Evolutionary conservation across 1,284 basidiomycete genomes (phyloP).

Genomic region (Puccinia sorghi): DNA sequence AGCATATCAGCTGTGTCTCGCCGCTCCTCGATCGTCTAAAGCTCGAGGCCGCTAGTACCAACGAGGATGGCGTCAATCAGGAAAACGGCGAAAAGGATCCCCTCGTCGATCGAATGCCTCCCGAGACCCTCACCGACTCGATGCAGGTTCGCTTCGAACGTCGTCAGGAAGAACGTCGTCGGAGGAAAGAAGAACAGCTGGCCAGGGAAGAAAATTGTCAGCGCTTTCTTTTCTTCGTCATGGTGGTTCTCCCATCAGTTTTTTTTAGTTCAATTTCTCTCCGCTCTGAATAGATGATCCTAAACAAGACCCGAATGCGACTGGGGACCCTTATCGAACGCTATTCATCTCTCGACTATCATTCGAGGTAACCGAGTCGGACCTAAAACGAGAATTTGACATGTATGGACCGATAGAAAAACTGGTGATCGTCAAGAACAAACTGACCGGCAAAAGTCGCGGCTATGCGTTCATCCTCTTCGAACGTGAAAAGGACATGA

Average conservation of each 20-base stretch:
- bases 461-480: conserved; percentile 98
- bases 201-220: conserved; percentile 69
- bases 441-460: conserved; percentile 73
- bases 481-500: conserved; percentile 98
- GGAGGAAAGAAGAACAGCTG: conserved; percentile 76
- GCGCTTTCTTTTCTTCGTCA: not conserved
- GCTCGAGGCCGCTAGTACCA: conserved; percentile 69
- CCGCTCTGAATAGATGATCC: conserved; percentile 92
- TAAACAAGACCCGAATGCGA: conserved; percentile 83
- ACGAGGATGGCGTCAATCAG: conserved; percentile 45
- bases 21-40: conserved; percentile 70
- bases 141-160: conserved; percentile 44
- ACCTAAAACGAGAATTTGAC: conserved; percentile 91
- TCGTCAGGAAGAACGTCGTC: conserved; percentile 61
- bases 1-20: conserved; percentile 70
- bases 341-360: conserved; percentile 93
- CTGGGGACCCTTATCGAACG: conserved; percentile 97
- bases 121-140: conserved; percentile 47
- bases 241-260: not conserved
- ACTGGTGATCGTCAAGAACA: conserved; percentile 73
- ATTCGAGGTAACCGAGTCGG: conserved; percentile 83
- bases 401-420: conserved; percentile 90
- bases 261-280: too few species aligned
- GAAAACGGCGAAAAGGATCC: conserved; percentile 41
- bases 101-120: conserved; percentile 47